These are phyloP conservation scores for Fomes fomentarius DNA, from an alignment of 1,284 basidiomycete species.

Conservation along the genomic window DNA sequence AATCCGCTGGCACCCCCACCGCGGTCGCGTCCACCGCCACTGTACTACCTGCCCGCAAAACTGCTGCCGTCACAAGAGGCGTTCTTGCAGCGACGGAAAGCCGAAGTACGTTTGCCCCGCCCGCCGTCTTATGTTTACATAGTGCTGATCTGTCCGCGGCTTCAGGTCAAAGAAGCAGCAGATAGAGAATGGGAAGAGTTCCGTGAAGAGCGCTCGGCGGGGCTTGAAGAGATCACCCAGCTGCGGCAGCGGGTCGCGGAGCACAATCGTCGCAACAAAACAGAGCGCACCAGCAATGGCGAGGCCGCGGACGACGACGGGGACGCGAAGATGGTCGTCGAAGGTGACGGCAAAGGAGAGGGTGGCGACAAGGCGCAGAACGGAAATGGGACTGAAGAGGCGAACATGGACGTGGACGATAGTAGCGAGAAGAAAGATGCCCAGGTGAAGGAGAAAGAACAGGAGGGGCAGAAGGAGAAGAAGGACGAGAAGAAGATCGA, in stretches of 20 bases:
- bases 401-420: slow-evolving; percentile 32
- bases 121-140: not conserved
- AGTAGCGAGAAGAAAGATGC: slow-evolving; percentile 15
- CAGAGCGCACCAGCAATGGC: slow-evolving; percentile 34
- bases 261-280: slow-evolving; percentile 50
- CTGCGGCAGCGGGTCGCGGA: slow-evolving; percentile 67
- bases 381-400: slow-evolving; percentile 14
- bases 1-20: slow-evolving; percentile 55
- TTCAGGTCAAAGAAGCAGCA: slow-evolving; percentile 60
- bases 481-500: slow-evolving; percentile 36
- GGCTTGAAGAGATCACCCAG: slow-evolving; percentile 62
- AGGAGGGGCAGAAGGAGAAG: slow-evolving; percentile 2
- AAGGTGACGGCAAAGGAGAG: no score
- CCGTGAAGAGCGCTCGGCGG: slow-evolving; percentile 56
- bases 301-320: slow-evolving; percentile 20
- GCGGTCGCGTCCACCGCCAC: slow-evolving; percentile 70
- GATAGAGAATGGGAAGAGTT: slow-evolving; percentile 73
- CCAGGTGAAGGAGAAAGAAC: slow-evolving; percentile 4
- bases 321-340: slow-evolving; percentile 25
- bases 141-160: not conserved
- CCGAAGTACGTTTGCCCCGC: slow-evolving; percentile 47
- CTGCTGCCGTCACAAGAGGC: slow-evolving; percentile 72
- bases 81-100: slow-evolving; percentile 63
- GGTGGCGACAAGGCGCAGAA: slow-evolving; percentile 24
- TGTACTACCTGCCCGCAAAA: slow-evolving; percentile 75